Evolutionary conservation across 257 asterid species (phyloP).

Genomic region (Linaria vulgaris): DNA sequence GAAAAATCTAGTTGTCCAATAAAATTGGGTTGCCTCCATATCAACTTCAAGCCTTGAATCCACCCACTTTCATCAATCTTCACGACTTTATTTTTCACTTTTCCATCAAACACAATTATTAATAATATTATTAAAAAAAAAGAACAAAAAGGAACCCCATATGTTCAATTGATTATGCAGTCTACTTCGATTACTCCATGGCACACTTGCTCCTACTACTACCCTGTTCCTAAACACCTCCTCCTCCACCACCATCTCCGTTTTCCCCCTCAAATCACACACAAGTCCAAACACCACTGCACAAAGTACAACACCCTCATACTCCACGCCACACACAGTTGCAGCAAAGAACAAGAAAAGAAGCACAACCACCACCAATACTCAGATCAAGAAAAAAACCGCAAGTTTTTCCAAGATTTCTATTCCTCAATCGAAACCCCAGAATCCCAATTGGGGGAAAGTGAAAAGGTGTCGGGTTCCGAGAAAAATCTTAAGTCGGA

Average conservation of each 20-base stretch:
- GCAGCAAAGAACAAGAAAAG: slow-evolving; percentile 60
- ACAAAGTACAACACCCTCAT: slow-evolving; percentile 31
- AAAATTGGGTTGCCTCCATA: neutral
- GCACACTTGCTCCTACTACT: slow-evolving; percentile 54
- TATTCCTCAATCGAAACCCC: slow-evolving; percentile 34
- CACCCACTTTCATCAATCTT: slow-evolving; percentile 12
- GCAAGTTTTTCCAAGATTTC: slow-evolving; percentile 37
- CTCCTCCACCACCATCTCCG: slow-evolving; percentile 36
- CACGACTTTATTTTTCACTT: neutral
- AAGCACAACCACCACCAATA: slow-evolving; percentile 27
- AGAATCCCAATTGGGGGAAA: slow-evolving; percentile 31
- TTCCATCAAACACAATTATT: too few relatives aligned
- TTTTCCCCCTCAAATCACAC: slow-evolving; percentile 23
- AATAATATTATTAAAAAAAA: neutral
- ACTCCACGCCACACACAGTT: slow-evolving; percentile 48
- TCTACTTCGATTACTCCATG: slow-evolving; percentile 63
- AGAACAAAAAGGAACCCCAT: slow-evolving; percentile 3
- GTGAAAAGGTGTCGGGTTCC: slow-evolving; percentile 21
- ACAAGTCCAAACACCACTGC: slow-evolving; percentile 27
- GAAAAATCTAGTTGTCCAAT: neutral
- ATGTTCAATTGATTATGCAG: slow-evolving; percentile 52
- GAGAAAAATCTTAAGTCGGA: slow-evolving; percentile 26
- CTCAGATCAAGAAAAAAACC: slow-evolving; percentile 30
- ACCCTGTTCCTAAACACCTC: slow-evolving; percentile 54
- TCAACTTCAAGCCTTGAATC: too few relatives aligned